Conservation (phyloP, 2,329 filamentous ascomycete species). For the Hypoxylon sp. region DNA sequence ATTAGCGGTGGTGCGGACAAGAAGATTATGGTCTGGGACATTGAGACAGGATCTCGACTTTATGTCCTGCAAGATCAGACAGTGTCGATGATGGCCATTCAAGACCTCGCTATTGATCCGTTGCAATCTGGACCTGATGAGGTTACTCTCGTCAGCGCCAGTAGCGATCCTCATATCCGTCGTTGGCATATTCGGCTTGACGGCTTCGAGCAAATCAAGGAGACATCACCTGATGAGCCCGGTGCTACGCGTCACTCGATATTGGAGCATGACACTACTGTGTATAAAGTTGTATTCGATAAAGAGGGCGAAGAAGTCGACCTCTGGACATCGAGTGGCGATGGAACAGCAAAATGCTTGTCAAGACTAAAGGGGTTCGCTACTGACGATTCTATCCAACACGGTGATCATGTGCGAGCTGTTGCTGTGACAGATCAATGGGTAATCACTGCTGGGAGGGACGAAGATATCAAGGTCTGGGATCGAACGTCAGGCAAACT, state of each 20-base stretch:
- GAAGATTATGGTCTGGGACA: slow-evolving; percentile 88
- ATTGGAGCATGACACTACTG: slow-evolving; percentile 88
- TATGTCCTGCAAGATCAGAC: slow-evolving; percentile 84
- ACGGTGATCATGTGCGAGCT: slow-evolving; percentile 92
- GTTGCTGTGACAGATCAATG: slow-evolving; percentile 82
- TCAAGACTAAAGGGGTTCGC: slow-evolving; percentile 77
- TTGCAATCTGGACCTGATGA: slow-evolving; percentile 65
- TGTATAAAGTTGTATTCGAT: slow-evolving; percentile 86
- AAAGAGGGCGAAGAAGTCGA: slow-evolving; percentile 73
- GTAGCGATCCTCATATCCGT: slow-evolving; percentile 84
- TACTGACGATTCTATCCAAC: slow-evolving; percentile 78
- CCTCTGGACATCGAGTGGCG: slow-evolving; percentile 93
- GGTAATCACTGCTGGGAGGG: slow-evolving; percentile 88
- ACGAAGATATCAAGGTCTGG: slow-evolving; percentile 95
- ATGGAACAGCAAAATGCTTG: slow-evolving; percentile 88
- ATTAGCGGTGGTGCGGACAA: slow-evolving; percentile 84
- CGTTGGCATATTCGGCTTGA: slow-evolving; percentile 76
- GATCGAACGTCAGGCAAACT: slow-evolving; percentile 80
- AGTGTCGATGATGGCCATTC: slow-evolving; percentile 80
- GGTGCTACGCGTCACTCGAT: slow-evolving; percentile 68
- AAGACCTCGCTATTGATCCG: slow-evolving; percentile 83
- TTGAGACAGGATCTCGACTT: slow-evolving; percentile 75
- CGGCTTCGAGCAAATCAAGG: slow-evolving; percentile 68
- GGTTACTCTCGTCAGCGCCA: slow-evolving; percentile 80
- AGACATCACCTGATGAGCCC: slow-evolving; percentile 60